phyloP scores from a whole-genome alignment of 1,284 basidiomycete genomes.

The Cutaneotrichosporon daszewskae region DNA sequence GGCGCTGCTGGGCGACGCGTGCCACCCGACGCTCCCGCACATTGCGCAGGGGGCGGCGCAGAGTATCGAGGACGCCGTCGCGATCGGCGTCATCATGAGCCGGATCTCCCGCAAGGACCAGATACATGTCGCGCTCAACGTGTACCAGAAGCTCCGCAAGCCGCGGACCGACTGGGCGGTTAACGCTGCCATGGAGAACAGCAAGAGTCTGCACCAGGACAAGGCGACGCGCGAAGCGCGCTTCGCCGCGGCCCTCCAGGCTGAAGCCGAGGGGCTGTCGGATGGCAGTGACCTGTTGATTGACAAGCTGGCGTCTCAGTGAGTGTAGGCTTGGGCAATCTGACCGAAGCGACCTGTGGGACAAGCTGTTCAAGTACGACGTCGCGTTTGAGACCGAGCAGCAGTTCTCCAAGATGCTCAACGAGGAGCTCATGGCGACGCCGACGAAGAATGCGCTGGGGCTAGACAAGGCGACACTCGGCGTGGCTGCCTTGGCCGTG shows the following conservation, averaged over 20 bases:
- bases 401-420: slow-evolving; percentile 16
- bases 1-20: slow-evolving; percentile 33
- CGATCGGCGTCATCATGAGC: slow-evolving; percentile 37
- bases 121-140: slow-evolving; percentile 31
- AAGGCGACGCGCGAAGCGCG: slow-evolving; percentile 23
- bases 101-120: slow-evolving; percentile 37
- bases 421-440: too few relatives aligned
- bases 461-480: too few relatives aligned
- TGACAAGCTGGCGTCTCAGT: slow-evolving; percentile 4
- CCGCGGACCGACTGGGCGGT: slow-evolving; percentile 43
- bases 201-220: slow-evolving; percentile 36
- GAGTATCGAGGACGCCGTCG: slow-evolving; percentile 45
- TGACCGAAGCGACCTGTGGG: slow-evolving; percentile 18
- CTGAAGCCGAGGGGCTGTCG: neutral
- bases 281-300: too few relatives aligned
- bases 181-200: slow-evolving; percentile 37
- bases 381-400: slow-evolving; percentile 23
- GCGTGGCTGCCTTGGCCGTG: too few relatives aligned
- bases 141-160: slow-evolving; percentile 44
- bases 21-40: slow-evolving; percentile 40
- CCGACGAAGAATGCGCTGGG: too few relatives aligned
- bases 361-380: slow-evolving; percentile 26
- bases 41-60: slow-evolving; percentile 45
- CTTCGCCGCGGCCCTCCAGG: too few relatives aligned
- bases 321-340: neutral